Conservation (phyloP, 148 eudicot species). For the Rhododendron williamsianum region DNA sequence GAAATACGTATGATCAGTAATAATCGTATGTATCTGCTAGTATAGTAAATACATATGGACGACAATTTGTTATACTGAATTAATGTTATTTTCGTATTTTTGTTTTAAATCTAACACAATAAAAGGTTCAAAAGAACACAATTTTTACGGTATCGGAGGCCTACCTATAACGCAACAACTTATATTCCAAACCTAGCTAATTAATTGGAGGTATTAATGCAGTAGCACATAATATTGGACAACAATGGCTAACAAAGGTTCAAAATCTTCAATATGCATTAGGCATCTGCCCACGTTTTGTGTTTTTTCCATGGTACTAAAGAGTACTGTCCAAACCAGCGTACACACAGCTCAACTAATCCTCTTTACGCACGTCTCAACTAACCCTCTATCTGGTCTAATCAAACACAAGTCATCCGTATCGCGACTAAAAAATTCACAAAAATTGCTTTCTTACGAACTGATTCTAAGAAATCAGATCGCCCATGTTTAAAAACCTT, state of each 20-base stretch:
- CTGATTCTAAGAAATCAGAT: too few relatives aligned
- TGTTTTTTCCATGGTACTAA: too few relatives aligned
- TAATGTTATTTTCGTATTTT: not conserved
- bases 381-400: rapidly evolving
- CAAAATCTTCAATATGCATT: too few relatives aligned
- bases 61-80: not conserved
- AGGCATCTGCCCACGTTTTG: too few relatives aligned
- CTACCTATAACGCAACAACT: not conserved
- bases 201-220: not conserved
- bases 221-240: not conserved
- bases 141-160: not conserved
- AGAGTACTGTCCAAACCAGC: too few relatives aligned
- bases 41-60: too few relatives aligned
- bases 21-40: not conserved
- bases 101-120: not conserved
- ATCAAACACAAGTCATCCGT: too few relatives aligned
- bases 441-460: too few relatives aligned
- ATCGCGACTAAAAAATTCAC: too few relatives aligned
- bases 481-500: not conserved
- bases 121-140: not conserved
- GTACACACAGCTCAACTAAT: too few relatives aligned
- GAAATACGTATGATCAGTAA: not conserved
- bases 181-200: not conserved
- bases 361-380: too few relatives aligned
- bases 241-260: too few relatives aligned